These are phyloP conservation scores for Cyanidium caldarium DNA, from an alignment of 23 red algal genomes.

Conservation along the genomic window DNA sequence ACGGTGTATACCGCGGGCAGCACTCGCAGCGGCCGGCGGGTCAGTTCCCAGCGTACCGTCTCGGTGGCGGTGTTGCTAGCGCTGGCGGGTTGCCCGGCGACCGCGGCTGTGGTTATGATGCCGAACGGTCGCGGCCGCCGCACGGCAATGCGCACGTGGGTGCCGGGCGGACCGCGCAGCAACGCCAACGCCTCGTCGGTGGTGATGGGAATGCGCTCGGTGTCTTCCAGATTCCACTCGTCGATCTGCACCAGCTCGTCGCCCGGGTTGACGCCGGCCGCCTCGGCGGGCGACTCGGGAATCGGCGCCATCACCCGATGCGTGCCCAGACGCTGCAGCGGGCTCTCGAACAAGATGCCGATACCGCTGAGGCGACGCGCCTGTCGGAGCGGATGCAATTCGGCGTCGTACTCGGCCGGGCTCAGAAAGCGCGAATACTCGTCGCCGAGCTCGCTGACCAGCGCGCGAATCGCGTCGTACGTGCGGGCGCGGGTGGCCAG, in stretches of 20 bases:
- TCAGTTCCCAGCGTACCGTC: background rate
- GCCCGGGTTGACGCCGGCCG: slow-evolving; percentile 4
- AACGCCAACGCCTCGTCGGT: slow-evolving; percentile 19
- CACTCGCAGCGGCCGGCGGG: background rate
- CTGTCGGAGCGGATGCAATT: background rate
- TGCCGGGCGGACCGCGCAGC: slow-evolving; percentile 13
- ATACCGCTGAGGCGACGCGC: background rate
- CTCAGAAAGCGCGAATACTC: background rate
- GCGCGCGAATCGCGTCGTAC: background rate
- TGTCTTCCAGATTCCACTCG: background rate
- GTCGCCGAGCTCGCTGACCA: background rate
- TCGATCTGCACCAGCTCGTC: slow-evolving; percentile 15
- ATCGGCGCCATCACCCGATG: slow-evolving; percentile 1
- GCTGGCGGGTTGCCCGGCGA: background rate
- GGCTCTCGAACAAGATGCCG: background rate
- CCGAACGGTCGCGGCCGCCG: background rate
- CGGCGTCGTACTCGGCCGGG: background rate
- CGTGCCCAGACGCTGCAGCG: background rate
- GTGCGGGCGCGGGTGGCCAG: background rate
- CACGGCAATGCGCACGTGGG: slow-evolving; percentile 4
- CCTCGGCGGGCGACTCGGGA: slow-evolving; percentile 20
- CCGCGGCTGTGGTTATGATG: background rate
- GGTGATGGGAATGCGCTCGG: background rate
- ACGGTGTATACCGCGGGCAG: background rate
- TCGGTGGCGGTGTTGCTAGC: background rate